Conservation (phyloP, 768 basidiomycete genomes). For the Suillus subaureus region DNA sequence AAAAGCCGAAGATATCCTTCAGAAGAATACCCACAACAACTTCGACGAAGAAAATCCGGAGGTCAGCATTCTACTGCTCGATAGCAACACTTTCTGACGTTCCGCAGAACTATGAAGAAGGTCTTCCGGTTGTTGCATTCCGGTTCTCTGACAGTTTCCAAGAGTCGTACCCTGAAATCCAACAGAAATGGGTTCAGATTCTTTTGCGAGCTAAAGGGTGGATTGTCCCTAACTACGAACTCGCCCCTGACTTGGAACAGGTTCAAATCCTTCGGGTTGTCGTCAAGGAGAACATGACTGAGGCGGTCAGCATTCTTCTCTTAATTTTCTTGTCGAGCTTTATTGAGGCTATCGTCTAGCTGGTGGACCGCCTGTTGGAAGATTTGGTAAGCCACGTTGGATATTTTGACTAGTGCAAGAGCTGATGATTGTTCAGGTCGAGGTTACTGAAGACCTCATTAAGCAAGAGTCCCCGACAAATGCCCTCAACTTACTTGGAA, state of each 20-base stretch:
- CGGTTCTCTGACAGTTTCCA: conserved; percentile 57
- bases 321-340: conserved; percentile 21
- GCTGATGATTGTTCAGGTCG: conserved; percentile 43
- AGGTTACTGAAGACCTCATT: conserved; percentile 62
- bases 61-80: conserved; percentile 37
- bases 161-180: conserved; percentile 52
- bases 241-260: conserved; percentile 52
- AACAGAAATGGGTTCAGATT: conserved; percentile 61
- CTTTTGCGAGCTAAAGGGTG: conserved; percentile 50
- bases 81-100: conserved; percentile 34
- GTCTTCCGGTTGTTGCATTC: conserved; percentile 56
- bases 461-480: conserved; percentile 50
- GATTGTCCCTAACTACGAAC: conserved; percentile 65
- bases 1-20: conserved; percentile 20
- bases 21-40: conserved; percentile 34
- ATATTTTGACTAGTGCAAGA: neutral
- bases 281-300: conserved; percentile 55
- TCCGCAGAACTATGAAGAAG: conserved; percentile 47
- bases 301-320: conserved; percentile 41
- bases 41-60: conserved; percentile 58
- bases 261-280: conserved; percentile 66
- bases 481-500: conserved; percentile 48
- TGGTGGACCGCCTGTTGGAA: conserved; percentile 62
- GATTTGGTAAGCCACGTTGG: conserved; percentile 58
- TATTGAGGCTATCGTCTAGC: conserved; percentile 33